Percentiles rank a stretch among this genome's conserved stretches.
These are phyloP conservation scores for Neurospora intermedia DNA, from an alignment of 495 filamentous ascomycete species.

Conservation along the genomic window DNA sequence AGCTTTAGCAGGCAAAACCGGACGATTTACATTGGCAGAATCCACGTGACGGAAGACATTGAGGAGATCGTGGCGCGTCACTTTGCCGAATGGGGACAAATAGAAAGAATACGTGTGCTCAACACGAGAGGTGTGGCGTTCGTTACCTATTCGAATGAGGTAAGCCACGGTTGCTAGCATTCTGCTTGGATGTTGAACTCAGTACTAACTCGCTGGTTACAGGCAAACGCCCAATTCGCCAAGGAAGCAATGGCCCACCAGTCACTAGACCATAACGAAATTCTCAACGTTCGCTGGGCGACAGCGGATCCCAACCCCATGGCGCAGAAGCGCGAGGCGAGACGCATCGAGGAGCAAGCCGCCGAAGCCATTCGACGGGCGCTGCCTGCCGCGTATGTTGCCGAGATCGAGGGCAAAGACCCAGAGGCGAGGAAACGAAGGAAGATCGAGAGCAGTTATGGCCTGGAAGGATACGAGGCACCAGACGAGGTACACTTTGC, in stretches of 20 bases:
- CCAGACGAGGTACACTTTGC: slow-evolving; percentile 94
- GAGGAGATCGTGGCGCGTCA: slow-evolving; percentile 92
- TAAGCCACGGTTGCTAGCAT: background rate
- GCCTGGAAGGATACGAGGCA: slow-evolving; percentile 82
- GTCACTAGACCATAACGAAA: slow-evolving; percentile 67
- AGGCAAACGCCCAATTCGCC: slow-evolving; percentile 80
- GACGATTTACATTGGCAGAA: slow-evolving; percentile 84
- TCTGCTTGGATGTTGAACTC: background rate
- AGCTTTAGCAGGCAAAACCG: slow-evolving; percentile 84
- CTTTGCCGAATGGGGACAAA: slow-evolving; percentile 86
- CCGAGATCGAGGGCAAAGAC: slow-evolving; percentile 87
- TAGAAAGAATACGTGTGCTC: slow-evolving; percentile 85
- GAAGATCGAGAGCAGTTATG: slow-evolving; percentile 84
- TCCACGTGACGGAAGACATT: slow-evolving; percentile 95
- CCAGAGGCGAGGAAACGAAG: slow-evolving; percentile 75
- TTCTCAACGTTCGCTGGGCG: slow-evolving; percentile 94
- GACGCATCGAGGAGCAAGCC: slow-evolving; percentile 91
- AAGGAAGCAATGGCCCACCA: slow-evolving; percentile 88
- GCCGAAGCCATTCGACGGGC: slow-evolving; percentile 87
- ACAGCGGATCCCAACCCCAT: slow-evolving; percentile 93
- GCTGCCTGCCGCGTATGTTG: slow-evolving; percentile 83
- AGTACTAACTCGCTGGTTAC: slow-evolving; percentile 20
- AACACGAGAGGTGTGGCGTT: slow-evolving; percentile 84
- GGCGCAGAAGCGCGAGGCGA: slow-evolving; percentile 85
- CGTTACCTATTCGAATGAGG: slow-evolving; percentile 77